Evolutionary conservation across 495 filamentous ascomycete species (phyloP), one percentile per base, ranked within the genome.

Genomic region (Ramalina peruviana): DNA sequence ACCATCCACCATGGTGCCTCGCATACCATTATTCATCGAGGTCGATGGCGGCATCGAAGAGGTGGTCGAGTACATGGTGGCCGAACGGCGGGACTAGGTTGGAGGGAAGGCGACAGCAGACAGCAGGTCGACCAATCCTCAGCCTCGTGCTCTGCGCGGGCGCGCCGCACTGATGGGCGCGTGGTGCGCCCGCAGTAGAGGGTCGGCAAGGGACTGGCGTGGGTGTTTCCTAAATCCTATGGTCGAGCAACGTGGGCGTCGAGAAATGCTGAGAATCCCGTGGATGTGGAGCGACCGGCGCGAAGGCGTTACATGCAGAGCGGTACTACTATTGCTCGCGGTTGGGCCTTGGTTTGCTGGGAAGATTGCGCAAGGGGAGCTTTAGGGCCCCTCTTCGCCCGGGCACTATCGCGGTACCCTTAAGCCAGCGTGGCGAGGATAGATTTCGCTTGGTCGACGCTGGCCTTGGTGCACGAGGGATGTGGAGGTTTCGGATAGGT

Each of bases 1-100:
- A 52, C 78, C 76, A 73, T 87, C 83, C 56, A 81, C 73, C 54
- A 80, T 73, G 60, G 74, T 77, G 51, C 70, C 72, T 62, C 70
- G 76, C n/a, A 19, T 27, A 54, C 80, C 65, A 49, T 77, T 76
- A 66, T 80, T 81, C 67, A 76, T 72, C 58, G 74, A 70, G 25
- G 72, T 63, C 48, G 70, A 39, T 64, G 53, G 62, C 54, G 56
- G 67, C 57, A 58, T 69, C 68, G 51, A 25, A 37, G 70, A 65
- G 58, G 72, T 66, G 37, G 74, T 68, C 65, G 72, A 70, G 69
- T 82, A 80, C 78, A 80, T 80, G 59, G 62, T 69, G 67, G 55
- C 59, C 67, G 56, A 62, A 36, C 52, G 23, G 25, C 40, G 43
- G 30, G 12, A 10, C 55, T 60, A 55, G 56, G 59, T 50, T 55